These are phyloP conservation scores for Fagopyrum esculentum DNA, from an alignment of 148 eudicot species.

Conservation along the genomic window DNA sequence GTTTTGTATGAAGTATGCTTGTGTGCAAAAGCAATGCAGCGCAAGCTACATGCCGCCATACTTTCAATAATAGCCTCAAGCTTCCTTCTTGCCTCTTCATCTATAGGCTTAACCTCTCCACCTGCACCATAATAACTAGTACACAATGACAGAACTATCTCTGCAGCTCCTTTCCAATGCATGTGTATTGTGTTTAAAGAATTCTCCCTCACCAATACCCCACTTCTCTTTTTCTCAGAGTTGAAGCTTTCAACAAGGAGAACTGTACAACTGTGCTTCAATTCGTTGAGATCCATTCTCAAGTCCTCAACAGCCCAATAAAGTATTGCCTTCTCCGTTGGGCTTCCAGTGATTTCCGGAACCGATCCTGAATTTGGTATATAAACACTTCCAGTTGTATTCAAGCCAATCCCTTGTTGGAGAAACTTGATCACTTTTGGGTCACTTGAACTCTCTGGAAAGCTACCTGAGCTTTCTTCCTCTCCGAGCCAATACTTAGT, in stretches of 20 bases:
- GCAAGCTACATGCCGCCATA: constrained; percentile 81
- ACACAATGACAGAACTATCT: constrained; percentile 59
- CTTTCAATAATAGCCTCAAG: constrained; percentile 57
- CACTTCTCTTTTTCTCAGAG: constrained; percentile 76
- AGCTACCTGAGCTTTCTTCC: constrained; percentile 16
- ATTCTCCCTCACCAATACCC: constrained; percentile 40
- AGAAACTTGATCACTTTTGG: constrained; percentile 33
- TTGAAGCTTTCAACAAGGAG: constrained; percentile 72
- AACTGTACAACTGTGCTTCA: constrained; percentile 37
- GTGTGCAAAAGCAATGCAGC: constrained; percentile 89
- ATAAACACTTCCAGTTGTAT: constrained; percentile 65
- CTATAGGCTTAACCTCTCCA: constrained; percentile 33
- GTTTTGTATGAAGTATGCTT: constrained; percentile 14
- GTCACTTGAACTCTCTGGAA: constrained; percentile 16
- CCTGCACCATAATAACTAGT: constrained; percentile 30
- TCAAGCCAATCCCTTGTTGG: constrained; percentile 63
- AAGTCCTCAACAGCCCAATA: constrained; percentile 67
- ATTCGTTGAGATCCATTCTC: constrained; percentile 49
- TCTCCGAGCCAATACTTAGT: constrained; percentile 64
- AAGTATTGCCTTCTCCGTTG: constrained; percentile 84
- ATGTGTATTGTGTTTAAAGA: constrained; percentile 34
- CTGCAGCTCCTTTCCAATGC: constrained; percentile 96
- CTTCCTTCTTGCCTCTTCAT: constrained; percentile 34
- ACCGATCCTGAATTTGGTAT: constrained; percentile 28
- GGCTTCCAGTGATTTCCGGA: constrained; percentile 68